Evolutionary conservation across 2,329 filamentous ascomycete species (phyloP), one percentile per base, ranked within the genome.

Genomic region (Xylaria sp.): DNA sequence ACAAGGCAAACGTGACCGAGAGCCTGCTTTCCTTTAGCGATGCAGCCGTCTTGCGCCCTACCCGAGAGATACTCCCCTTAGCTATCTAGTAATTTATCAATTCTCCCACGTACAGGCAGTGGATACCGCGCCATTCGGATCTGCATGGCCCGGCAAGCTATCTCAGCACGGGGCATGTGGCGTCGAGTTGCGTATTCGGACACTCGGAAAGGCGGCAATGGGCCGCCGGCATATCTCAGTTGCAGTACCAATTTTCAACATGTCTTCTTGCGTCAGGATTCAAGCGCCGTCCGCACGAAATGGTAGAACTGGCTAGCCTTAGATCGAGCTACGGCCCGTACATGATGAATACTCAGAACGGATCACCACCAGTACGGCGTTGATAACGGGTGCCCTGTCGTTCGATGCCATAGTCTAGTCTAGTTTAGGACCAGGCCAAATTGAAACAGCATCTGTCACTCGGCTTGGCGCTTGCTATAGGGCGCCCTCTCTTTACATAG

Each of bases 71-170:
- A 25, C 17, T 27, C 47, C 21, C 11, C 5, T 19, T 2, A 4
- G n/a, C 21, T 19, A 6, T 33, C 27, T 29, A 9, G 33, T 9
- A n/a, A 6, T 3, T 21, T 46, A 25, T 47, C 6, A 29, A n/a
- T 35, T 23, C 40, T 27, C 48, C n/a, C 47, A 33, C 31, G 15
- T 8, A 6, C 11, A 44, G n/a, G 33, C 19, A 31, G 43, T 60
- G 43, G 52, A 11, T 35, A 35, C 29, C 60, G 51, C 60, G 37
- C 49, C 49, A 59, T 55, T 49, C 60, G 60, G 60, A 54, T 52
- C 44, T 58, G 31, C 29, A 38, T n/a, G 15, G 47, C 27, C 55
- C 55, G 38, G 17, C 27, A 19, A 51, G 43, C n/a, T 5, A 11
- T 44, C 37, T n/a, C n/a, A 47, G 49, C 37, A 59, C 55, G 23